phyloP scores from a whole-genome alignment of 208 protist genomes.

The Leishmania gerbilli region DNA sequence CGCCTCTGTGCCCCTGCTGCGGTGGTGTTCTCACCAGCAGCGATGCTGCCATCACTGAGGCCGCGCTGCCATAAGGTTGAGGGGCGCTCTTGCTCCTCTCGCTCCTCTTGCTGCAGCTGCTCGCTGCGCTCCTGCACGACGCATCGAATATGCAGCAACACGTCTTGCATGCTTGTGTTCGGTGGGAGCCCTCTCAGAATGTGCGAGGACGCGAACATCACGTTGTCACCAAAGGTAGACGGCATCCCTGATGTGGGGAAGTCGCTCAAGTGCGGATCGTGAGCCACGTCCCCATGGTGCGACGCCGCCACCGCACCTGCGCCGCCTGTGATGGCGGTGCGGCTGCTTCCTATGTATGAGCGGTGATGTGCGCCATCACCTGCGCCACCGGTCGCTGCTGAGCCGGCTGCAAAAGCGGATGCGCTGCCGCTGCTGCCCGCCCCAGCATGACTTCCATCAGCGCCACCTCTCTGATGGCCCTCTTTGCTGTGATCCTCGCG shows the following conservation, averaged over 20 bases:
- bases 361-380: constrained; percentile 3
- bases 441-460: constrained; percentile 1
- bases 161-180: constrained; percentile 58
- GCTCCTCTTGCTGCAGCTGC: constrained; percentile 24
- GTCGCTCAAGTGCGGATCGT: constrained; percentile 19
- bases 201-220: constrained; percentile 29
- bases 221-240: constrained; percentile 33
- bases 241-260: constrained; percentile 27
- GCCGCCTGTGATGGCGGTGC: not conserved
- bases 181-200: constrained; percentile 49
- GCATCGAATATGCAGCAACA: constrained; percentile 55
- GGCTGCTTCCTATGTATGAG: not conserved
- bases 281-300: not conserved
- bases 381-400: not conserved
- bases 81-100: constrained; percentile 1
- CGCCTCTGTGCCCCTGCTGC: not conserved
- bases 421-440: not conserved
- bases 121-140: constrained; percentile 40
- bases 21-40: not conserved
- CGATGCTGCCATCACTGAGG: constrained; percentile 3
- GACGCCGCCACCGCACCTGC: not conserved
- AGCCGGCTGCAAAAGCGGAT: not conserved
- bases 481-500: constrained; percentile 25
- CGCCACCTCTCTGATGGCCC: not conserved
- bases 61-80: not conserved